phyloP scores from a whole-genome alignment of 805 yeast genomes.

The Maudiozyma serrabonitensis region DNA sequence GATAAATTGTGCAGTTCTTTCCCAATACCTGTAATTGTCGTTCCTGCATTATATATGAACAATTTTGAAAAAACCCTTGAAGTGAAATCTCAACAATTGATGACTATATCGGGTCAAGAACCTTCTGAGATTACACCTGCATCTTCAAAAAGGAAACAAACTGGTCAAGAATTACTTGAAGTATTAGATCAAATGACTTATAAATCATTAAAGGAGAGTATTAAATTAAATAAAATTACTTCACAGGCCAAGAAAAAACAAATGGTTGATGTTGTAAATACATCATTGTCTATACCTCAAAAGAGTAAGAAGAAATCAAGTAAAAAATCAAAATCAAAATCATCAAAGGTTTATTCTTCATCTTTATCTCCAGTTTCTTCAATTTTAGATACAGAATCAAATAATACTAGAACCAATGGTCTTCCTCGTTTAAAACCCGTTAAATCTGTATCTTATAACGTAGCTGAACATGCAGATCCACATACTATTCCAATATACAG shows the following conservation, averaged over 20 bases:
- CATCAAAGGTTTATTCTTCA: too few species aligned
- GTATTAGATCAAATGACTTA: background rate
- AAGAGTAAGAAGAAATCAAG: background rate
- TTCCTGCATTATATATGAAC: slow-evolving; percentile 22
- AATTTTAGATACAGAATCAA: background rate
- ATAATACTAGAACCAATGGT: background rate
- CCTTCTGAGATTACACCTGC: background rate
- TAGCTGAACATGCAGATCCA: background rate
- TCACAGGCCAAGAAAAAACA: background rate
- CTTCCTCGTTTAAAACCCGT: background rate
- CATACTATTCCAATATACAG: background rate
- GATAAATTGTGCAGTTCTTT: slow-evolving; percentile 20
- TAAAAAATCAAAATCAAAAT: background rate
- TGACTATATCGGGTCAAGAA: background rate
- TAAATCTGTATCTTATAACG: background rate
- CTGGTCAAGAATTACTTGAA: background rate
- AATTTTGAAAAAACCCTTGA: slow-evolving; percentile 18
- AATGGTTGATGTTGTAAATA: background rate
- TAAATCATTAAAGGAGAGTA: background rate
- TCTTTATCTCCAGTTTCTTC: background rate
- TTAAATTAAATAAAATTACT: background rate
- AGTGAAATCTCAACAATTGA: background rate
- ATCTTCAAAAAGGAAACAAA: background rate
- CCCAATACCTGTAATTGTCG: slow-evolving; percentile 25
- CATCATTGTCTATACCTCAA: background rate